Conservation (phyloP, 257 asterid genomes). For the Nicotiana benthamiana region DNA sequence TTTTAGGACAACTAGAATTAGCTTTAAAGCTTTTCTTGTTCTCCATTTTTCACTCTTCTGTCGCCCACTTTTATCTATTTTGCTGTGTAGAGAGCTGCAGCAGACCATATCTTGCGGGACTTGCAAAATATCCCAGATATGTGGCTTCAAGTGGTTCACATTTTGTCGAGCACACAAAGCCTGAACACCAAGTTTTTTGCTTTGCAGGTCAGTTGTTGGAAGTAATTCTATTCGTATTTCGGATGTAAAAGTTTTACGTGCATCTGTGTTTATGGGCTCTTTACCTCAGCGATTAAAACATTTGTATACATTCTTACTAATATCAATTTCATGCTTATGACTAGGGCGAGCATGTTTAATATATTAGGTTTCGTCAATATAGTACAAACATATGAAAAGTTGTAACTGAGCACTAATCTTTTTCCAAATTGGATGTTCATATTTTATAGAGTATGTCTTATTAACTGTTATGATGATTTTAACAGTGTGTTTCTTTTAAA, state of each 20-base stretch:
- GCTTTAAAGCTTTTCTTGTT: not conserved
- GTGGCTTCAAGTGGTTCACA: slow-evolving; percentile 99
- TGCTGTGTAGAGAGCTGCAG: slow-evolving; percentile 70
- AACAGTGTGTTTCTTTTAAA: not conserved
- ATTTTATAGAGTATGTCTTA: no score
- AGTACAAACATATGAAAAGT: no score
- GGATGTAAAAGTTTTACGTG: slow-evolving; percentile 70
- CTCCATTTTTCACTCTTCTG: not conserved
- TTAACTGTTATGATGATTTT: not conserved
- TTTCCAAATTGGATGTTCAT: not conserved
- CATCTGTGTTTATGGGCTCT: not conserved
- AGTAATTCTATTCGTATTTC: slow-evolving; percentile 18
- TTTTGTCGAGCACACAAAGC: slow-evolving; percentile 70
- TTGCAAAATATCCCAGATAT: slow-evolving; percentile 86
- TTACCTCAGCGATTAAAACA: not conserved
- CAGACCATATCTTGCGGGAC: slow-evolving; percentile 88
- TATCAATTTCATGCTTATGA: slow-evolving; percentile 10
- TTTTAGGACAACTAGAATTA: not conserved
- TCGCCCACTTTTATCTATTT: not conserved
- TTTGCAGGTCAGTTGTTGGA: slow-evolving; percentile 60
- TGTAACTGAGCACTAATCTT: not conserved
- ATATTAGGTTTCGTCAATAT: no score
- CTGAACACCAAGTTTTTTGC: slow-evolving; percentile 88
- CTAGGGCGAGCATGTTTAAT: not conserved
- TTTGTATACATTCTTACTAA: slow-evolving; percentile 78